These are phyloP conservation scores for Gaertneriomyces semiglobifer DNA, from an alignment of 192 early-diverging fungal species.

Conservation along the genomic window DNA sequence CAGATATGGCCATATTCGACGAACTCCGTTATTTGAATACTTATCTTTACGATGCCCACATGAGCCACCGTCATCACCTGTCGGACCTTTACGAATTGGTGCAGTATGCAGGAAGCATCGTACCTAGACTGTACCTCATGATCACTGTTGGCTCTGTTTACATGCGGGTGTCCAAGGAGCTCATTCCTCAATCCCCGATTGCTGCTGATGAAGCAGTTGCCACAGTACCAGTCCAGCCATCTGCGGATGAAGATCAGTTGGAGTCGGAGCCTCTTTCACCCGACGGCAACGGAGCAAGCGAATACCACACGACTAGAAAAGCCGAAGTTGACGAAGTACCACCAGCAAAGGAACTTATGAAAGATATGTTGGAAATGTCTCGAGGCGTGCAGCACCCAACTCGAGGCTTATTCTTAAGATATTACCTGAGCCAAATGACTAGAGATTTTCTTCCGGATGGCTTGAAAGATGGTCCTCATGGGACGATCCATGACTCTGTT, in stretches of 20 bases:
- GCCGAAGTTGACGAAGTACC: conserved; percentile 61
- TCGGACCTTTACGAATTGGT: conserved; percentile 98
- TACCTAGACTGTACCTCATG: conserved; percentile 99
- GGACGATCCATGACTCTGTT: conserved; percentile 87
- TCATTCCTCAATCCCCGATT: conserved; percentile 18
- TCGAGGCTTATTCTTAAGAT: conserved; percentile 92
- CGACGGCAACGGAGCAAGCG: conserved; percentile 9
- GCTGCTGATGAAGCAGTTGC: not conserved
- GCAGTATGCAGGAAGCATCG: conserved; percentile 96
- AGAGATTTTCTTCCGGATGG: conserved; percentile 90
- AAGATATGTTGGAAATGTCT: conserved; percentile 99
- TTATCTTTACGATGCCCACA: conserved; percentile 89
- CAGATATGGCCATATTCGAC: conserved; percentile 98
- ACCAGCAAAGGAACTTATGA: conserved; percentile 93
- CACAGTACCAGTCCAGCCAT: not conserved
- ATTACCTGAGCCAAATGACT: conserved; percentile 93
- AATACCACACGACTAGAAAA: not conserved
- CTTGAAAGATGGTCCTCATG: conserved; percentile 58
- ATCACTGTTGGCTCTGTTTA: conserved; percentile 96
- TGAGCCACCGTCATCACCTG: conserved; percentile 61
- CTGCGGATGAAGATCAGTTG: not conserved
- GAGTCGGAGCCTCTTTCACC: not conserved
- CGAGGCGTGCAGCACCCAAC: conserved; percentile 98
- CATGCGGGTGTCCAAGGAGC: conserved; percentile 77
- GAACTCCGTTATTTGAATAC: conserved; percentile 88